Conservation (phyloP, 139 green algal species). For the Limnomonas spitsbergensis region DNA sequence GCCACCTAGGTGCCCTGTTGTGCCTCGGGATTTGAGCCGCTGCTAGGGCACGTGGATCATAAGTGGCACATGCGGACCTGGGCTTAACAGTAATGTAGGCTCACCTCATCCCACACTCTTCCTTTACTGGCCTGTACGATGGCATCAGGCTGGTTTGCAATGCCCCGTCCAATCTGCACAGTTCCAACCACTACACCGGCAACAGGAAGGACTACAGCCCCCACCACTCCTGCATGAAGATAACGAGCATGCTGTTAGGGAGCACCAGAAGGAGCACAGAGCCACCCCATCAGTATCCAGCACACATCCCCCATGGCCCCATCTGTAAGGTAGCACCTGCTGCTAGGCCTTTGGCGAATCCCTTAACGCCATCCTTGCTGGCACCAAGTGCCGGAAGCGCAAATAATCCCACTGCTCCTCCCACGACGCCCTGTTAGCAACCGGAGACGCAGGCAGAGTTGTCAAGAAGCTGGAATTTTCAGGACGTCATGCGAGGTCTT, state of each 20-base stretch:
- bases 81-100: not conserved
- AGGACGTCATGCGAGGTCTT: too few species aligned
- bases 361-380: constrained; percentile 57
- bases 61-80: too few species aligned
- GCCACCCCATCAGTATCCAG: too few species aligned
- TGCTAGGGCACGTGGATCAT: too few species aligned
- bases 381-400: constrained; percentile 72
- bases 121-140: constrained; percentile 41
- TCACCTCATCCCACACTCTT: constrained; percentile 74
- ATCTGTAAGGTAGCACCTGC: constrained; percentile 42
- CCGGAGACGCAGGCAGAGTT: too few species aligned
- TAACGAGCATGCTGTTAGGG: not conserved
- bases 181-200: constrained; percentile 64
- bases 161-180: constrained; percentile 56
- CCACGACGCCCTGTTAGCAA: constrained; percentile 48
- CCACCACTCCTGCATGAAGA: constrained; percentile 55
- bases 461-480: too few species aligned
- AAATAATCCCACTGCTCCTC: constrained; percentile 59
- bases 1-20: not conserved
- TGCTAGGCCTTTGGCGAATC: constrained; percentile 74
- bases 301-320: too few species aligned
- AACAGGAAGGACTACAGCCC: constrained; percentile 77
- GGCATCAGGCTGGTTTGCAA: constrained; percentile 76
- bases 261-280: too few species aligned
- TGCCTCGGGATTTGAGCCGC: too few species aligned